These are phyloP conservation scores for Trifolium fragiferum DNA, from an alignment of 306 rosid species.

Conservation along the genomic window DNA sequence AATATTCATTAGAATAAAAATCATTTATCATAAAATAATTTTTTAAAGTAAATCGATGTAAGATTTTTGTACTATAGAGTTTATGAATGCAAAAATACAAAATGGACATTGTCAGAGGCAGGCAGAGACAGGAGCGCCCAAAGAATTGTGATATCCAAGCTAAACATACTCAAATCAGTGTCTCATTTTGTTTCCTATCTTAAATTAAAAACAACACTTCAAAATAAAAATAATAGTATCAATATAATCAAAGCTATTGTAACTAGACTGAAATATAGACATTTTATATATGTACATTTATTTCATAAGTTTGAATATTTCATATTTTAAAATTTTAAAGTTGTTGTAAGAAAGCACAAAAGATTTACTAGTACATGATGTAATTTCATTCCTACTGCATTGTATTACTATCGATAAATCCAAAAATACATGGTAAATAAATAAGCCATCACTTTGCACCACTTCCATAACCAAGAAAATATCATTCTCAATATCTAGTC, in stretches of 20 bases:
- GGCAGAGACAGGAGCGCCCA: constrained; percentile 12
- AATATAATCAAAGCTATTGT: no score
- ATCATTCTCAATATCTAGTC: constrained; percentile 27
- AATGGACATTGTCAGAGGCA: constrained; percentile 1
- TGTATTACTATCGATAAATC: constrained; percentile 12
- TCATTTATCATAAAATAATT: not conserved
- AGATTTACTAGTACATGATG: not conserved
- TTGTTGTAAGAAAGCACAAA: not conserved
- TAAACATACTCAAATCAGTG: not conserved
- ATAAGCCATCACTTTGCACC: not conserved
- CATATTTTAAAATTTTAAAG: not conserved
- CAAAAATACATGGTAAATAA: constrained; percentile 7
- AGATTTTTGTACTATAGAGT: not conserved
- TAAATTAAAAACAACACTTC: not conserved
- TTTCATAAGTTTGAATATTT: not conserved
- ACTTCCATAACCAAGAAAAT: not conserved
- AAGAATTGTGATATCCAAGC: not conserved
- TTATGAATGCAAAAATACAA: not conserved
- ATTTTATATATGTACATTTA: no score
- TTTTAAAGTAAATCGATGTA: not conserved
- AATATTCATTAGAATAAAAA: not conserved
- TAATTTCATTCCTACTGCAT: not conserved
- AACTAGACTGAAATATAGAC: no score
- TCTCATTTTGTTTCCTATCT: not conserved
- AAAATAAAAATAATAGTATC: no score